Percentiles rank a stretch among this genome's conserved stretches.
Conservation (phyloP, 352 stramenopile genomes). For the Discostella stelligera region DNA sequence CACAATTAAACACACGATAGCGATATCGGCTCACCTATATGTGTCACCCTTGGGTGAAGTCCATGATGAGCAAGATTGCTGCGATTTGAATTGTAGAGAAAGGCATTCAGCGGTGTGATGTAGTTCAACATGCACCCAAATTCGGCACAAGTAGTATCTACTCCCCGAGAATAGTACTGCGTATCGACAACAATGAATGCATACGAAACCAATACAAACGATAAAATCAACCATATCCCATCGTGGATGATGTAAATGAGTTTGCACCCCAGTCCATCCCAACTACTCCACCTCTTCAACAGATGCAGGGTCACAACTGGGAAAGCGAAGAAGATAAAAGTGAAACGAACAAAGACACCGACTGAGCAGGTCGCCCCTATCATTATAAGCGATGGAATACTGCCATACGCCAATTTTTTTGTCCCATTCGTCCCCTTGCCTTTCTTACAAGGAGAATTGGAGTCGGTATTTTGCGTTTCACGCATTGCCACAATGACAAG, state of each 20-base stretch:
- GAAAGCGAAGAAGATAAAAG: constrained; percentile 73
- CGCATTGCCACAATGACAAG: constrained; percentile 32
- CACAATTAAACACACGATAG: not conserved
- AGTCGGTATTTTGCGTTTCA: constrained; percentile 2
- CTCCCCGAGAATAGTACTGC: constrained; percentile 40
- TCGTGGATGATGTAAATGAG: constrained; percentile 18
- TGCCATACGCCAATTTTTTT: not conserved
- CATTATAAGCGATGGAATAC: constrained; percentile 17
- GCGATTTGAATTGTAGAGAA: constrained; percentile 89
- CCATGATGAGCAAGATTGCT: constrained; percentile 89
- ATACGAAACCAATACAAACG: constrained; percentile 44
- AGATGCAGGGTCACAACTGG: constrained; percentile 57
- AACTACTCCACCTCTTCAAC: constrained; percentile 26
- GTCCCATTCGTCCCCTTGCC: not conserved
- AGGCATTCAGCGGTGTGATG: constrained; percentile 85
- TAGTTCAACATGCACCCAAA: constrained; percentile 33
- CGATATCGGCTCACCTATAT: constrained; percentile 53
- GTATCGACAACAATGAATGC: constrained; percentile 45
- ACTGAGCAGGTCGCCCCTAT: constrained; percentile 59
- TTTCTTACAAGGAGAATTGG: not conserved
- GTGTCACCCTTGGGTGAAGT: constrained; percentile 87
- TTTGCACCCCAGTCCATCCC: constrained; percentile 17
- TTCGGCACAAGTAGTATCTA: constrained; percentile 1
- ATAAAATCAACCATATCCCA: constrained; percentile 24
- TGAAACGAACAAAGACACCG: constrained; percentile 76